Evolutionary conservation across 176 grass and related monocot species (phyloP), one percentile per base, ranked within the genome.

Genomic region (Dactylis glomerata): DNA sequence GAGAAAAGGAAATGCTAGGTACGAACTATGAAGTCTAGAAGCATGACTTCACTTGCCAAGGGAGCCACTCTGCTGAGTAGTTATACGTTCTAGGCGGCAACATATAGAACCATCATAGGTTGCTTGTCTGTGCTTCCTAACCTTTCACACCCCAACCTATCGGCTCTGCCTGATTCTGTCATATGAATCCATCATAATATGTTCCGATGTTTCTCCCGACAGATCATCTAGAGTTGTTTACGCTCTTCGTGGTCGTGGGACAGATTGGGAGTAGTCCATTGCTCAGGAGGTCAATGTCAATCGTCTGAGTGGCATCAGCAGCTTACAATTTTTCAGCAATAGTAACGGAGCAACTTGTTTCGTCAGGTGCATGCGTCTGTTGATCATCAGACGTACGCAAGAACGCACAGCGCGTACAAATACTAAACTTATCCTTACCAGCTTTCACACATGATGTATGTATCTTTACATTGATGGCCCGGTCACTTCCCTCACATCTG

Each of bases 221-320:
- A 26, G 42, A 50, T 52, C 73, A 54, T 54, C 27, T 59, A 54
- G 24, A 28, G 19, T 72, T 82, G 8, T 5, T 22, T 69, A 54
- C 6, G 41, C 24, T 81, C 41, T 46, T 46, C 12, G 44, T 46
- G 44, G 59, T 27, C 28, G 47, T 76, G 77, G 61, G 59, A 67
- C 51, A 73, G 62, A 33, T 8, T 73, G 73, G 19, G 64, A 73
- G 46, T 34, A 85, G 37, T 50, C 58, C 27, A 26, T 26, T 81
- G 36, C 78, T 14, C 59, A 40, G 81, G 19, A 4, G 41, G 83
- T 78, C 78, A 71, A 77, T 32, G 64, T 82, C 88, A 56, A 40
- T 45, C 17, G 42, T 63, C 42, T n/a, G 42, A 90, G 65, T 79
- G 69, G 84, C 79, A 77, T 85, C 76, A 44, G 69, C 73, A 52